Percentiles rank a stretch among this genome's conserved stretches.
phyloP scores from a whole-genome alignment of 2,329 filamentous ascomycete genomes.

The Fusarium chuoi region DNA sequence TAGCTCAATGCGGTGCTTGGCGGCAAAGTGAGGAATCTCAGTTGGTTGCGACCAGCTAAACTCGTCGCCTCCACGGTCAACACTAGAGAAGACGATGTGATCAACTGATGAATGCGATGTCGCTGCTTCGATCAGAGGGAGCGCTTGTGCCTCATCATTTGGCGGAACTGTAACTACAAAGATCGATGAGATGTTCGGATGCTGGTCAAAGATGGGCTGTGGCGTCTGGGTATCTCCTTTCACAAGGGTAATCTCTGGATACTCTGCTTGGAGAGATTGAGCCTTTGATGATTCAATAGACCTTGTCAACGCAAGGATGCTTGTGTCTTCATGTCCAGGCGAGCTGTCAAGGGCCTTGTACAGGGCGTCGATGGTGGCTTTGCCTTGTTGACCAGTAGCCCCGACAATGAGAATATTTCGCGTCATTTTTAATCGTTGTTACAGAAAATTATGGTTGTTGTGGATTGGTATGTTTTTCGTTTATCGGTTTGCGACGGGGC shows the following conservation, averaged over 20 bases:
- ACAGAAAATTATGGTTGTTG: fast-evolving
- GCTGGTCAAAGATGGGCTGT: slow-evolving; percentile 28
- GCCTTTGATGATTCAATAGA: slow-evolving; percentile 6
- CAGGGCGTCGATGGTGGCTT: slow-evolving; percentile 17
- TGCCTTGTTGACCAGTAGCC: slow-evolving; percentile 32
- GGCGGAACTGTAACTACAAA: slow-evolving; percentile 45
- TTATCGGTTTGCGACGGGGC: background rate
- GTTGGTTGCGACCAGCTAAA: slow-evolving; percentile 27
- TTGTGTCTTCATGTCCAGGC: background rate
- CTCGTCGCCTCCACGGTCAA: slow-evolving; percentile 25
- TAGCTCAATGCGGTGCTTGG: slow-evolving; percentile 34
- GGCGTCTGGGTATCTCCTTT: slow-evolving; percentile 13
- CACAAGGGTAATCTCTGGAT: slow-evolving; percentile 17
- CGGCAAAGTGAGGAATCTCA: slow-evolving; percentile 30
- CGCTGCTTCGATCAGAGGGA: slow-evolving; percentile 42
- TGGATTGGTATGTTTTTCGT: background rate
- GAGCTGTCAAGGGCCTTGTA: background rate
- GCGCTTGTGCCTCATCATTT: slow-evolving; percentile 39
- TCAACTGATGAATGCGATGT: slow-evolving; percentile 7
- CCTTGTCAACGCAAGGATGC: slow-evolving; percentile 14
- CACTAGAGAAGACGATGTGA: slow-evolving; percentile 34
- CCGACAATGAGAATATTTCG: slow-evolving; percentile 26
- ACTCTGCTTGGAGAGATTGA: background rate
- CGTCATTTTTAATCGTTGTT: background rate
- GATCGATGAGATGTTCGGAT: slow-evolving; percentile 37